Base-by-base conservation (phyloP, 1,139 yeast genomes). In the Zygosaccharomyces sapae region DNA sequence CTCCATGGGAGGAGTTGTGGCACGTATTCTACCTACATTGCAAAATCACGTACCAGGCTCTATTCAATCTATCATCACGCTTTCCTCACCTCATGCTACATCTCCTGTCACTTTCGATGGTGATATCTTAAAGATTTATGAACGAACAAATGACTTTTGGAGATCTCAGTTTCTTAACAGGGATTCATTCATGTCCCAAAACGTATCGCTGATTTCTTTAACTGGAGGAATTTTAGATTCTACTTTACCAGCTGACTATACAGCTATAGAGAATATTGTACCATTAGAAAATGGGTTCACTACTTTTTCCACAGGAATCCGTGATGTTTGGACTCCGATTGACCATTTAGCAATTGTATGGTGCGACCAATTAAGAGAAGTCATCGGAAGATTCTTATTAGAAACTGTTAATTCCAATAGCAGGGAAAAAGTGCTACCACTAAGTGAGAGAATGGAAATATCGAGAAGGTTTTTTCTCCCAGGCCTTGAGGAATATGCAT, bases 51-150 rank as follows among this genome's bases (percentile, higher is more conserved):
- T 71, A 1, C 77, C 77, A 1, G 78, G 75, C 13, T 83, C 96
- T 1, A 79, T 94, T 12, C 88, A 88, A 59, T 84, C 97, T 0
- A 85, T 92, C 12, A 57, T 92, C 18, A 90, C 98, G 0, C 70
- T 94, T 46, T 86, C 97, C 0, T 80, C 97, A 0, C 99, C 99
- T 0, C 98, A 94, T 65, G 80, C 90, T 0, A 83, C 88, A 1
- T 86, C 97, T 0, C 97, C 99, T 0, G 79, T 92, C n/a, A 88
- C 97, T 0, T 90, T 90, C 67, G 99, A 92, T 69, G 85, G 95
- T 16, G 97, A 89, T 55, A 73, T 92, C 25, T 70, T 88, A 52
- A 79, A 77, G 50, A 78, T 89, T 0, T 92, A 89, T 62, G 77
- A 83, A 19, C 76, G 81, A 2, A 77, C 86, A 1, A 94, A 90